phyloP scores from a whole-genome alignment of 129 eudicot species.

The Gnaphalium uliginosum region DNA sequence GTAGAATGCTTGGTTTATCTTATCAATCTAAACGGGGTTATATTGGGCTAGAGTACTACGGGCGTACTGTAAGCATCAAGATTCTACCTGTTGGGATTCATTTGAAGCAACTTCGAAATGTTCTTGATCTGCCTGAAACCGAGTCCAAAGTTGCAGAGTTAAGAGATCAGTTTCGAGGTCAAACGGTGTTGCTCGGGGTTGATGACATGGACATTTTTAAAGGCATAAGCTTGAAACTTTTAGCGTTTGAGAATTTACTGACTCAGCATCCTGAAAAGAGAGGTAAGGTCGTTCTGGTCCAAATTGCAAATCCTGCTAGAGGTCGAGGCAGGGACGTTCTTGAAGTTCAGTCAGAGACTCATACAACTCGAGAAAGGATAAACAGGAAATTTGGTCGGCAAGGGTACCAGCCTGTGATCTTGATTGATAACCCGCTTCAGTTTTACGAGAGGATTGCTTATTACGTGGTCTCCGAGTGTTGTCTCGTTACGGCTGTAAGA shows the following conservation, averaged over 20 bases:
- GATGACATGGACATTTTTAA: constrained; percentile 96
- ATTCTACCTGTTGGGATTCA: constrained; percentile 89
- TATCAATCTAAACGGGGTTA: constrained; percentile 90
- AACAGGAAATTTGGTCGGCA: constrained; percentile 52
- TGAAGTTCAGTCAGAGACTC: constrained; percentile 78
- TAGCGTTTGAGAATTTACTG: constrained; percentile 82
- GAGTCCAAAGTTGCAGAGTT: constrained; percentile 65
- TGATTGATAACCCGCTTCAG: constrained; percentile 71
- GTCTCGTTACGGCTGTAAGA: constrained; percentile 90
- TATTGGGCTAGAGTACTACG: constrained; percentile 85
- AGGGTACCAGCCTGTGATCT: constrained; percentile 72
- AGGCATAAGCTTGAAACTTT: constrained; percentile 83
- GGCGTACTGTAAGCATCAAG: constrained; percentile 86
- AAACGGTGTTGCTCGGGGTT: constrained; percentile 81
- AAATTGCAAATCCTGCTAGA: constrained; percentile 88
- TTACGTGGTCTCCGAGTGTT: constrained; percentile 84
- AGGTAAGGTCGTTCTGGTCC: constrained; percentile 78
- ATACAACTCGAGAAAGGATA: constrained; percentile 60
- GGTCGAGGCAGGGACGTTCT: constrained; percentile 88
- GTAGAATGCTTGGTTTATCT: constrained; percentile 89
- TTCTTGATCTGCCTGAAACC: constrained; percentile 72
- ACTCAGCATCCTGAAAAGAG: constrained; percentile 79
- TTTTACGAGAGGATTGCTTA: constrained; percentile 83
- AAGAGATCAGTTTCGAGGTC: constrained; percentile 51
- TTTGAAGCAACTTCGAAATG: constrained; percentile 67